These are phyloP conservation scores for Globisporangium emineosum DNA, from an alignment of 352 stramenopile genomes.

Conservation along the genomic window DNA sequence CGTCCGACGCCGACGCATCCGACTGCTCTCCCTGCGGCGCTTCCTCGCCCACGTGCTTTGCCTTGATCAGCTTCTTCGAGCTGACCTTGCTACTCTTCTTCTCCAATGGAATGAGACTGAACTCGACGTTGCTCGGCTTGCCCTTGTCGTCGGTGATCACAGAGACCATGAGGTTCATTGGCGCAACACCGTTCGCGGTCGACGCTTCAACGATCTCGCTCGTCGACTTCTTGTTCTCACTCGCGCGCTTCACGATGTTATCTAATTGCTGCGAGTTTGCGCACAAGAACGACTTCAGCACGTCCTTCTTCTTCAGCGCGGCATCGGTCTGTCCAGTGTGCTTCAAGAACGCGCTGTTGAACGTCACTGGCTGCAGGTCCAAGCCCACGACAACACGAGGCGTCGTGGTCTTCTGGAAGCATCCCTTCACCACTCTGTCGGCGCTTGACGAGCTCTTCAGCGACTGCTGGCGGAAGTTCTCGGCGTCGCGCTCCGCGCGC, in stretches of 20 bases:
- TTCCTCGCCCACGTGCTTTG: not conserved
- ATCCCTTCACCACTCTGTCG: slow-evolving; percentile 32
- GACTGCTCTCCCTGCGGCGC: slow-evolving; percentile 10
- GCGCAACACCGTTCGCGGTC: slow-evolving; percentile 22
- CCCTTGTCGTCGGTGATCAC: slow-evolving; percentile 42
- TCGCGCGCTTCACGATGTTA: slow-evolving; percentile 40
- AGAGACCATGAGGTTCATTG: slow-evolving; percentile 47
- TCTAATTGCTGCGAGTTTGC: slow-evolving; percentile 41
- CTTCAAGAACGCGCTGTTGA: slow-evolving; percentile 61
- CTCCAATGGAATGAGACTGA: slow-evolving; percentile 45
- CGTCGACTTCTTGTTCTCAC: slow-evolving; percentile 41
- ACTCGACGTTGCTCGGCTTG: slow-evolving; percentile 60
- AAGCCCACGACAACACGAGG: slow-evolving; percentile 56
- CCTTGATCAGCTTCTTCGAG: slow-evolving; percentile 8
- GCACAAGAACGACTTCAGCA: slow-evolving; percentile 46
- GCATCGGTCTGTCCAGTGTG: slow-evolving; percentile 43
- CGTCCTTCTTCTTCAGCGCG: slow-evolving; percentile 57
- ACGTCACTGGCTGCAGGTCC: slow-evolving; percentile 49
- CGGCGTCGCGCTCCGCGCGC: slow-evolving; percentile 46
- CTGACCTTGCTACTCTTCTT: slow-evolving; percentile 5
- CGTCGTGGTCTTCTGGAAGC: slow-evolving; percentile 63
- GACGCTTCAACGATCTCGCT: slow-evolving; percentile 34
- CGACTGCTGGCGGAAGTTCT: slow-evolving; percentile 44
- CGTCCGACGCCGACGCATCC: slow-evolving; percentile 11
- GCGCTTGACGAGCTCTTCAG: slow-evolving; percentile 21